Conservation (phyloP, 2,329 filamentous ascomycete genomes). For the Aspergillus amoenus region DNA sequence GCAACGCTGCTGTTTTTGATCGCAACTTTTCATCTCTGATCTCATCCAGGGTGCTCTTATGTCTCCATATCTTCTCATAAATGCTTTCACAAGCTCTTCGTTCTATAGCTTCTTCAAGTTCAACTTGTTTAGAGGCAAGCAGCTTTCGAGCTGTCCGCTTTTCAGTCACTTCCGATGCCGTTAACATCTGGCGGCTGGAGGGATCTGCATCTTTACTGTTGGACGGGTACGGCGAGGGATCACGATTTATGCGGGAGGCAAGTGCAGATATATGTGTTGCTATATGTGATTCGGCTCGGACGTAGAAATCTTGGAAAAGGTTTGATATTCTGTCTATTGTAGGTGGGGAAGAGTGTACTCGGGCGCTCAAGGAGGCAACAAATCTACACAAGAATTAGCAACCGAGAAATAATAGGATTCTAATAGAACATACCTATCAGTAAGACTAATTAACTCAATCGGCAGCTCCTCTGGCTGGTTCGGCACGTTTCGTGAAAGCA, state of each 20-base stretch:
- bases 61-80: conserved; percentile 86
- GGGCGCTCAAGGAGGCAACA: conserved; percentile 83
- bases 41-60: conserved; percentile 88
- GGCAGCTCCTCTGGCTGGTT: conserved; percentile 85
- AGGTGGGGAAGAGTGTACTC: conserved; percentile 79
- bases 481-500: conserved; percentile 44
- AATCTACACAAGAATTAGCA: conserved; percentile 59
- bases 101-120: conserved; percentile 89
- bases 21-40: conserved; percentile 91
- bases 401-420: background rate
- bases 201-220: conserved; percentile 46
- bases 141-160: conserved; percentile 74
- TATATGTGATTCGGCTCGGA: conserved; percentile 75
- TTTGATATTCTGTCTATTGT: conserved; percentile 77
- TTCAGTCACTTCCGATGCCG: conserved; percentile 76
- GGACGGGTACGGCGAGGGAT: conserved; percentile 59
- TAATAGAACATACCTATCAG: conserved; percentile 65
- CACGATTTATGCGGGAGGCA: conserved; percentile 70
- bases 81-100: conserved; percentile 79
- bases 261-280: conserved; percentile 81
- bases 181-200: conserved; percentile 81
- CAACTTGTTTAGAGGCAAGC: conserved; percentile 72
- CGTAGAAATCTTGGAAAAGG: conserved; percentile 95
- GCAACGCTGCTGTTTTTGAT: conserved; percentile 87
- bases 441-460: conserved; percentile 87